A percentile compares a stretch with the other conserved stretches of the same genome.
These are phyloP conservation scores for Gossypium rotundifolium DNA, from an alignment of 345 rosid genomes.

Conservation along the genomic window DNA sequence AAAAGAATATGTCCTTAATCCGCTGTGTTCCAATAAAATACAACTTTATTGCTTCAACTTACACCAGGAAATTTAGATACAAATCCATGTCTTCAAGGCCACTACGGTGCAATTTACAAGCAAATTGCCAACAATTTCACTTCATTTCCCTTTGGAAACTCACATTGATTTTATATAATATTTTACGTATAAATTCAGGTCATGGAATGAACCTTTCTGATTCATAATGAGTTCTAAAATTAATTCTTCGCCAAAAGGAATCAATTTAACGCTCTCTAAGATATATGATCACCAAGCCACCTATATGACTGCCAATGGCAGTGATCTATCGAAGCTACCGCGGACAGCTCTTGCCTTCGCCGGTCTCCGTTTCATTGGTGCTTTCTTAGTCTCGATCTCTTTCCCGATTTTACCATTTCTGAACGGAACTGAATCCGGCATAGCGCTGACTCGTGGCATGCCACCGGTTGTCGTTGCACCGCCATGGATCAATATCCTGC, in stretches of 20 bases:
- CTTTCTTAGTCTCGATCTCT: conserved; percentile 11
- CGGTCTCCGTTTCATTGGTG: conserved; percentile 26
- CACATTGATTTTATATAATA: neutral
- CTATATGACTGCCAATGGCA: conserved; percentile 38
- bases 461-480: conserved; percentile 30
- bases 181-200: neutral
- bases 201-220: neutral
- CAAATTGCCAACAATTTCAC: neutral
- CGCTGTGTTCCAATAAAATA: neutral
- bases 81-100: neutral
- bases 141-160: neutral
- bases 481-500: conserved; percentile 41
- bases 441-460: neutral
- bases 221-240: neutral
- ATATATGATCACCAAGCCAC: neutral
- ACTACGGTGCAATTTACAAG: neutral
- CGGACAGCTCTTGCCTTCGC: conserved; percentile 22
- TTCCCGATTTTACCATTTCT: conserved; percentile 14
- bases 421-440: neutral
- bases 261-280: neutral
- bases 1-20: neutral
- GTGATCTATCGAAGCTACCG: conserved; percentile 31
- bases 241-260: neutral
- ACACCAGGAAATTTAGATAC: neutral
- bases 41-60: neutral